Conservation (phyloP, 2,329 filamentous ascomycete genomes). For the Pleoardoris graminearum region DNA sequence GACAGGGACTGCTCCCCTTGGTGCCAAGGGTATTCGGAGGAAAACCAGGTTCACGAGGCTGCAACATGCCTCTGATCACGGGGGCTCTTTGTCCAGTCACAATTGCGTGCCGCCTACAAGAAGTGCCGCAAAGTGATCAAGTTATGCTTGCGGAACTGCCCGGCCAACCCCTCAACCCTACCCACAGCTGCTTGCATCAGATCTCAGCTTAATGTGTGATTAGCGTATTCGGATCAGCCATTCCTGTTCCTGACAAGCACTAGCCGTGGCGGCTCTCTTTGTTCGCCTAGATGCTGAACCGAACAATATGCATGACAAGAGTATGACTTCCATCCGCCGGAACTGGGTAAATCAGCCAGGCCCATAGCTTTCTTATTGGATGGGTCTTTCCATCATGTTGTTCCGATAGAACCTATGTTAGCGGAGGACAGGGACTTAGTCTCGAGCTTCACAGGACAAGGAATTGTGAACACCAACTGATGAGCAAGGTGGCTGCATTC, state of each 20-base stretch:
- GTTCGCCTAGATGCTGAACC: slow-evolving; percentile 29
- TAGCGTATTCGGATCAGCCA: slow-evolving; percentile 10
- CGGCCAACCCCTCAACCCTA: slow-evolving; percentile 9
- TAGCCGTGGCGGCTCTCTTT: slow-evolving; percentile 13
- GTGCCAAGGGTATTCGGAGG: no score
- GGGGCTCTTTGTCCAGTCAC: not conserved
- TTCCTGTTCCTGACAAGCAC: slow-evolving; percentile 14
- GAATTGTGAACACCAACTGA: slow-evolving; percentile 24
- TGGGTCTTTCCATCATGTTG: slow-evolving; percentile 42
- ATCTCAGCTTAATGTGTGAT: slow-evolving; percentile 4
- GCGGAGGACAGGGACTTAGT: slow-evolving; percentile 20
- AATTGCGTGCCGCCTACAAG: not conserved
- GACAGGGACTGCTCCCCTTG: not conserved
- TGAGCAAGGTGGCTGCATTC: slow-evolving; percentile 24
- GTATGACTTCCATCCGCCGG: slow-evolving; percentile 7
- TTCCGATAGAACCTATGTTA: slow-evolving; percentile 30
- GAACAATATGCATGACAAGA: slow-evolving; percentile 22
- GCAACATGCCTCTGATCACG: no score
- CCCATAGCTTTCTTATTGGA: slow-evolving; percentile 2
- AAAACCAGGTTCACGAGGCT: no score
- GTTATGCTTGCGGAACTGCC: slow-evolving; percentile 11
- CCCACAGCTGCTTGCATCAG: slow-evolving; percentile 7
- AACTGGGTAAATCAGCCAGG: not conserved
- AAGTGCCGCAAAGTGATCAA: slow-evolving; percentile 6
- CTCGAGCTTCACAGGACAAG: slow-evolving; percentile 28